Evolutionary conservation across 2,329 filamentous ascomycete genomes (phyloP), one percentile per base, ranked within the genome.

Genomic region (Phyllachora maydis): DNA sequence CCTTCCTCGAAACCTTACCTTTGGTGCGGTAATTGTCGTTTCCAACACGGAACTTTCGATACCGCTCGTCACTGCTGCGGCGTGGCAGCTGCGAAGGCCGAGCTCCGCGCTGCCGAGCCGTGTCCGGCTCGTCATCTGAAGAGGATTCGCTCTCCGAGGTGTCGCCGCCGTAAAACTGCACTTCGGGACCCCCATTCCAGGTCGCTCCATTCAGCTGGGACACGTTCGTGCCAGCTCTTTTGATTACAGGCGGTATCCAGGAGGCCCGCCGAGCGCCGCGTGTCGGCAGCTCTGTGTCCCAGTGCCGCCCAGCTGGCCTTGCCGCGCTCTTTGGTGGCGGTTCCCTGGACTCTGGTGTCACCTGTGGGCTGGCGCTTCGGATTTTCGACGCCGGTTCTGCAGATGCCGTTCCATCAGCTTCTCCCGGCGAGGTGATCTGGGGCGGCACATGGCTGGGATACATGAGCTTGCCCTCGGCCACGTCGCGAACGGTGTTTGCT

Each of bases 21-120:
- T 57, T 65, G 1, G 67, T 75, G 11, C 51, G 55, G 43, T 69
- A 75, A 23, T 72, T 50, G 4, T 74, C 58, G 33, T 78, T 73
- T 4, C 55, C 56, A 11, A 78, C 52, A 18, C 51, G 51, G 41
- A 78, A 72, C 3, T 52, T 53, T 1, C 58, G 50, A 32, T 57
- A 69, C 3, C 29, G 43, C 27, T 47, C 40, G 6, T 37, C 34
- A 3, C 16, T 32, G 16, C n/a, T n/a, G n/a, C n/a, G n/a, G n/a
- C n/a, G n/a, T n/a, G 11, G 28, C 25, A 14, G 13, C 14, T 23
- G 11, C 16, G n/a, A n/a, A n/a, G n/a, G n/a, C n/a, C n/a, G n/a
- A n/a, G n/a, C n/a, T n/a, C n/a, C n/a, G n/a, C n/a, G n/a, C n/a
- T n/a, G n/a, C n/a, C n/a, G n/a, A n/a, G n/a, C n/a, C n/a, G n/a